Base-by-base conservation (phyloP, 2,329 filamentous ascomycete genomes). In the Sclerotinia borealis region DNA sequence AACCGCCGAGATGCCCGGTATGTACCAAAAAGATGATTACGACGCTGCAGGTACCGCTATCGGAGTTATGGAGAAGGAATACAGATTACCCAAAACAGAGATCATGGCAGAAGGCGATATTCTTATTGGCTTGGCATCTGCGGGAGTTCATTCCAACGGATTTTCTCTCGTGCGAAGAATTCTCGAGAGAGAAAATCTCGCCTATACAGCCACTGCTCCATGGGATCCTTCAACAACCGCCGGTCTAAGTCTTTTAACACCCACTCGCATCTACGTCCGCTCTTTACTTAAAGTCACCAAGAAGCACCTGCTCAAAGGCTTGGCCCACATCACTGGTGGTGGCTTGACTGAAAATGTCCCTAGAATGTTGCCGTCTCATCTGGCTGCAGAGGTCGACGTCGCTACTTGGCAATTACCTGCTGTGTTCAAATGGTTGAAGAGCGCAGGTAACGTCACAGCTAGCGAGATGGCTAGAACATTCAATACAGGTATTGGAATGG, bases 1-100 rank as follows among this genome's bases (percentile, higher is more conserved):
- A 78, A 99, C 95, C 0, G 95, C 95, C 8, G 95, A 99, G 78
- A 98, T 99, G 95, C 93, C 93, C 0, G 93, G 93, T 61, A 91
- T 98, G 81, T 97, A 72, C 79, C 82, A 88, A 67, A 86, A 85
- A 60, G 90, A 92, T 56, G 91, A 96, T 73, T 99, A 98, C 76
- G 95, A 99, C 72, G 92, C 93, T 9, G 93, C 92, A 27, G 95
- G 95, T 66, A 90, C 90, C 45, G 93, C 93, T 22, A 88, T 96
- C 51, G 95, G 95, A 63, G 91, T 92, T 48, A 90, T 98, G 74
- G 80, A 83, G 41, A 78, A 83, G 39, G 84, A 83, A 6, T 81
- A 83, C 56, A 85, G 93, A 62, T 84, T 99, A 43, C 95, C 95
- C 0, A 84, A 88, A 69, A 89, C 84, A 67, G 81, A 85, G 11